Percentiles rank a stretch among this genome's conserved stretches.
phyloP scores from a whole-genome alignment of 2,329 filamentous ascomycete genomes.

The Hypoxylon sp. region DNA sequence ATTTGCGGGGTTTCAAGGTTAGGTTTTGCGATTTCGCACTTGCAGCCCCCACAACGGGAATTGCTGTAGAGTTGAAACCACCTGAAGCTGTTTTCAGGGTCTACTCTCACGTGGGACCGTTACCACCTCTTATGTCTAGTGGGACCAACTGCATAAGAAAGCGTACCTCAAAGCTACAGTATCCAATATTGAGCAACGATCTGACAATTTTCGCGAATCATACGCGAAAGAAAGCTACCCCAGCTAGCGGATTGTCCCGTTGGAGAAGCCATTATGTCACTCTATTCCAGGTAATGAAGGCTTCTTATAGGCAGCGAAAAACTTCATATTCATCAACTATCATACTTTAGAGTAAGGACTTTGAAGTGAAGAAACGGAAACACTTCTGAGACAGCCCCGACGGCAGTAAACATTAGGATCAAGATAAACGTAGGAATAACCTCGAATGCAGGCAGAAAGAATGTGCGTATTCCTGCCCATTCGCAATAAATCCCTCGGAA shows the following conservation, averaged over 20 bases:
- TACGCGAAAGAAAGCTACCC: background rate
- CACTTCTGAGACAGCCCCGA: constrained; percentile 1
- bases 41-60: constrained; percentile 36
- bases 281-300: background rate
- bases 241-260: background rate
- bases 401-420: constrained; percentile 10
- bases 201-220: background rate
- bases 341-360: constrained; percentile 11
- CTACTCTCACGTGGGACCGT: constrained; percentile 13
- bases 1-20: constrained; percentile 39
- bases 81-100: constrained; percentile 5
- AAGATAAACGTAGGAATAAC: background rate
- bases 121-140: background rate
- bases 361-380: constrained; percentile 14
- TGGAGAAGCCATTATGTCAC: background rate
- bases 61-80: constrained; percentile 25
- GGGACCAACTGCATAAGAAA: background rate
- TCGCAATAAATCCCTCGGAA: constrained; percentile 8
- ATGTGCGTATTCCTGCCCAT: constrained; percentile 2
- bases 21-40: constrained; percentile 14
- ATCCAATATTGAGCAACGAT: background rate
- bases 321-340: constrained; percentile 11
- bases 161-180: background rate
- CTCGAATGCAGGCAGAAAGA: constrained; percentile 14
- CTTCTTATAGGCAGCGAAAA: background rate